phyloP scores from a whole-genome alignment of 2,329 filamentous ascomycete genomes.

The Pseudocercospora macadamiae region DNA sequence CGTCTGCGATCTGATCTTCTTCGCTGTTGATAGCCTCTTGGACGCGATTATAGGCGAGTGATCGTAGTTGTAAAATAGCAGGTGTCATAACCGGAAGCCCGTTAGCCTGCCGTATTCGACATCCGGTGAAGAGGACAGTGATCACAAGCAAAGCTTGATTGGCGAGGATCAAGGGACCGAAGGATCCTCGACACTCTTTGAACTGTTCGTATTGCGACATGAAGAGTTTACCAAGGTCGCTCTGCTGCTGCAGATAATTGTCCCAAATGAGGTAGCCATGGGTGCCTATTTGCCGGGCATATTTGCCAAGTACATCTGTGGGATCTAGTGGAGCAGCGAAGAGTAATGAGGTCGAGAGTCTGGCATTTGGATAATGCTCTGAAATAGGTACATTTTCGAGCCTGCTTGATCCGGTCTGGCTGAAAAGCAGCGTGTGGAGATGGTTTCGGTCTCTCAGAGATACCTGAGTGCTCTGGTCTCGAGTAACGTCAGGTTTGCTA shows the following conservation, averaged over 20 bases:
- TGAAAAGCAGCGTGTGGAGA: not conserved
- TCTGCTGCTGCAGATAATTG: not conserved
- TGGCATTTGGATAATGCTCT: not conserved
- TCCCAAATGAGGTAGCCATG: not conserved
- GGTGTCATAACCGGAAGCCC: not conserved
- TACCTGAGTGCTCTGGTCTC: not conserved
- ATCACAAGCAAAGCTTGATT: not conserved
- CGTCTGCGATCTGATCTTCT: not conserved
- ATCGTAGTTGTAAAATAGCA: not conserved
- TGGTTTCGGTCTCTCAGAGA: not conserved
- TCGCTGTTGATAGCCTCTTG: not conserved
- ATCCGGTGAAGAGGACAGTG: not conserved
- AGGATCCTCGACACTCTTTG: not conserved
- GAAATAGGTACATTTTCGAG: not conserved
- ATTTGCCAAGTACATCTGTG: not conserved
- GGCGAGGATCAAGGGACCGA: not conserved
- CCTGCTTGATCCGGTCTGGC: not conserved
- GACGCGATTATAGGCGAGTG: not conserved
- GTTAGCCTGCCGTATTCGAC: not conserved
- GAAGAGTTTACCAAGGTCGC: not conserved
- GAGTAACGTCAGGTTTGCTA: no score
- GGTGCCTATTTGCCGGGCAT: not conserved
- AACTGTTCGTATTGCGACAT: not conserved
- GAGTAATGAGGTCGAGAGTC: not conserved
- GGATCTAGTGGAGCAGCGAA: not conserved